phyloP scores from a whole-genome alignment of 2,329 filamentous ascomycete species.

The Xylariaceae sp. region DNA sequence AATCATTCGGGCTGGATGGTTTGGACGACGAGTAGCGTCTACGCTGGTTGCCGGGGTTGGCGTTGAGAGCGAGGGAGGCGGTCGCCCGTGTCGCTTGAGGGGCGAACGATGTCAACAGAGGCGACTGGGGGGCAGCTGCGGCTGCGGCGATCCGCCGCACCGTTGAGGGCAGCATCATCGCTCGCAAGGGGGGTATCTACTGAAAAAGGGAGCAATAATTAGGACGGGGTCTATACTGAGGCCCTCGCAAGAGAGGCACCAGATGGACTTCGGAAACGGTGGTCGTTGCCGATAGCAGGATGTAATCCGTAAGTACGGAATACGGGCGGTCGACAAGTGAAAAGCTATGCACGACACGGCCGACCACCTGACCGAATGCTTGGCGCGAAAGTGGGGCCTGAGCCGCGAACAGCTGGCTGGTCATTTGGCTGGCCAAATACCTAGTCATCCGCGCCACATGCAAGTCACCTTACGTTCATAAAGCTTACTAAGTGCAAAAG shows the following conservation, averaged over 20 bases:
- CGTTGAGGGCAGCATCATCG: constrained; percentile 50
- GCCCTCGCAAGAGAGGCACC: not conserved
- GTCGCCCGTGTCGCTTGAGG: constrained; percentile 38
- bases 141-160: constrained; percentile 50
- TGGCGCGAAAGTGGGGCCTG: constrained; percentile 7
- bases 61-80: constrained; percentile 34
- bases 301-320: not conserved
- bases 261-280: constrained; percentile 4
- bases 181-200: constrained; percentile 1
- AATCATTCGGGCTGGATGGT: constrained; percentile 56
- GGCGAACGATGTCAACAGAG: constrained; percentile 40
- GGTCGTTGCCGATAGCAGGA: constrained; percentile 13
- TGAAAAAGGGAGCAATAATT: not conserved
- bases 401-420: not conserved
- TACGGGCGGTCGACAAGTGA: constrained; percentile 1
- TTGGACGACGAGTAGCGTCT: constrained; percentile 55
- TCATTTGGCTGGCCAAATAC: not conserved
- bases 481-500: no score
- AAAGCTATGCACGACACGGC: constrained; percentile 14
- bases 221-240: not conserved
- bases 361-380: constrained; percentile 11
- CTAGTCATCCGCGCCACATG: not conserved
- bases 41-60: constrained; percentile 44
- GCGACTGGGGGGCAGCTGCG: constrained; percentile 42
- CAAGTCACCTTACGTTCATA: not conserved